Evolutionary conservation across 495 filamentous ascomycete genomes (phyloP).

Genomic region (Tuber magnatum): DNA sequence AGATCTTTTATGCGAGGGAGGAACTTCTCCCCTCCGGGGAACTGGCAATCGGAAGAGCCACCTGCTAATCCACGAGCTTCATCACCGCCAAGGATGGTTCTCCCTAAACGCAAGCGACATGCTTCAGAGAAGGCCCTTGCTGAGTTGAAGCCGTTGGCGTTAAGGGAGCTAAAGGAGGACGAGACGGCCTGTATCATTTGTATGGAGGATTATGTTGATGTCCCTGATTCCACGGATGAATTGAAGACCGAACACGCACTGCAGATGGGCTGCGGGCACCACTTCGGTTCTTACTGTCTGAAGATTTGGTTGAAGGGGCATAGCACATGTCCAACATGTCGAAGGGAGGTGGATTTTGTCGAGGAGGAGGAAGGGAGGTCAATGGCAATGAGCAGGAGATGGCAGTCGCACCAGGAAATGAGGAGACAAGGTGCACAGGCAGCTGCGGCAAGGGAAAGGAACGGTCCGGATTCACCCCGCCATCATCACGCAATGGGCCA

Average conservation of each 20-base stretch:
- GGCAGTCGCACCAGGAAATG: conserved; percentile 10
- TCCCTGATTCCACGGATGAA: conserved; percentile 34
- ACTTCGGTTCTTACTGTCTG: conserved; percentile 37
- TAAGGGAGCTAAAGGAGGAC: conserved; percentile 37
- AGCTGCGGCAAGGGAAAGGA: conserved; percentile 21
- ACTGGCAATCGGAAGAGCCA: conserved; percentile 15
- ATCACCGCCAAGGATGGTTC: conserved; percentile 17
- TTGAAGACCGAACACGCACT: conserved; percentile 35
- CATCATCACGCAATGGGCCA: conserved; percentile 1
- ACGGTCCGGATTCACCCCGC: not conserved
- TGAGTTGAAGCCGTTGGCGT: conserved; percentile 29
- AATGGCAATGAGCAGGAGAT: conserved; percentile 15
- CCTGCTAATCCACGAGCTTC: conserved; percentile 10
- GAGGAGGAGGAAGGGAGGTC: conserved; percentile 33
- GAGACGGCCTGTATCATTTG: conserved; percentile 37
- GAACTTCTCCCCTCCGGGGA: conserved; percentile 10
- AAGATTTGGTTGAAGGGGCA: conserved; percentile 37
- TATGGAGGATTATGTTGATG: conserved; percentile 37
- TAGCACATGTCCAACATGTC: conserved; percentile 36
- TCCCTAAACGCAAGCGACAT: conserved; percentile 29
- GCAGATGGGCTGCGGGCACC: conserved; percentile 35
- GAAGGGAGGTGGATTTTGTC: conserved; percentile 37
- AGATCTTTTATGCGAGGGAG: conserved; percentile 4
- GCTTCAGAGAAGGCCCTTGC: conserved; percentile 38
- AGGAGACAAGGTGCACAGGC: conserved; percentile 21